These are phyloP conservation scores for Mycosarcoma maydis DNA, from an alignment of 1,284 basidiomycete genomes.

Conservation along the genomic window DNA sequence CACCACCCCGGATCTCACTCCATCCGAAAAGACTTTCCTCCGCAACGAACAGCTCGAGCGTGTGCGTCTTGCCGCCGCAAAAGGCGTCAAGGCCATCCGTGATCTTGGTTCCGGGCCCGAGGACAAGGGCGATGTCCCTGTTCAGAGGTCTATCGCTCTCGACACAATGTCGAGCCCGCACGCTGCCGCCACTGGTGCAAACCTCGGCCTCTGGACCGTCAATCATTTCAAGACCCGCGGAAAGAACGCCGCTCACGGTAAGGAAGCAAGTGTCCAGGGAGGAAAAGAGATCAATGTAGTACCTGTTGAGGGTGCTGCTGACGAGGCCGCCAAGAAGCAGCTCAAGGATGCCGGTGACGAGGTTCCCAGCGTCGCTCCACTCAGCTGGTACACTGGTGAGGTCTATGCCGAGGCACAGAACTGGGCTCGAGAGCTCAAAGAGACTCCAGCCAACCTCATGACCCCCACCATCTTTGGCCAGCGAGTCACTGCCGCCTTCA, in stretches of 20 bases:
- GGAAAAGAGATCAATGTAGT: constrained; percentile 58
- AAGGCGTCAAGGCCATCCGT: constrained; percentile 61
- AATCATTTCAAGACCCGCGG: constrained; percentile 66
- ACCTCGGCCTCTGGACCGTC: constrained; percentile 59
- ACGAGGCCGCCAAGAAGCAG: constrained; percentile 54
- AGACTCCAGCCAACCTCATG: constrained; percentile 79
- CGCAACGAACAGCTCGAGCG: constrained; percentile 63
- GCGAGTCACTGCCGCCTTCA: constrained; percentile 76
- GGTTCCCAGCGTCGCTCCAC: constrained; percentile 51
- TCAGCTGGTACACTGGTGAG: constrained; percentile 64
- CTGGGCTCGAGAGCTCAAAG: constrained; percentile 83
- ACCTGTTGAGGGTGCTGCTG: constrained; percentile 46
- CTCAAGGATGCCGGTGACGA: constrained; percentile 59
- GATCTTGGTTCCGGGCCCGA: constrained; percentile 54
- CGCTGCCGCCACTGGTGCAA: constrained; percentile 61
- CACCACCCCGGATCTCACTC: constrained; percentile 58
- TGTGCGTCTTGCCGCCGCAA: constrained; percentile 61
- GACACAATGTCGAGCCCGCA: constrained; percentile 60
- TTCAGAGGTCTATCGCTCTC: constrained; percentile 49
- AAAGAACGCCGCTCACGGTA: constrained; percentile 46
- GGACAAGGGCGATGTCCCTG: constrained; percentile 38
- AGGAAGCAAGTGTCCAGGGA: constrained; percentile 53
- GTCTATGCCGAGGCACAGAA: constrained; percentile 84
- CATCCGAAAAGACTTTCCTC: constrained; percentile 51
- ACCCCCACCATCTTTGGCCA: constrained; percentile 75